Evolutionary conservation across 2,329 filamentous ascomycete genomes (phyloP).

Genomic region (Paecilomyces niveus): DNA sequence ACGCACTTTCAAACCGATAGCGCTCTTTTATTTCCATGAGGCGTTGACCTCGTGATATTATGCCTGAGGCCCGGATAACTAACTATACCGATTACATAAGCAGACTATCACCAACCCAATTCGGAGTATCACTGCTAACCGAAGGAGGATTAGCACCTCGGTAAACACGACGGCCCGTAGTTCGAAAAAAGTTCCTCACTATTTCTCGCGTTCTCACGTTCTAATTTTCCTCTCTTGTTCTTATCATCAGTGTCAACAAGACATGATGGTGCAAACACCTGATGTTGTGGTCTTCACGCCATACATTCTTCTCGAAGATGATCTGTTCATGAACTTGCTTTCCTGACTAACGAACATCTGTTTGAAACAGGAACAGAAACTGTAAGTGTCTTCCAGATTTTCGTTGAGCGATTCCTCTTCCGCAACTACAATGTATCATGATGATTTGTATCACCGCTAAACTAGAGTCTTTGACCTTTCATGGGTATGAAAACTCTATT

Average conservation of each 20-base stretch:
- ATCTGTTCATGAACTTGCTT: not conserved
- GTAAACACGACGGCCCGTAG: slow-evolving; percentile 14
- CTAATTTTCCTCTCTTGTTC: slow-evolving; percentile 11
- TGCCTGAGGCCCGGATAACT: not conserved
- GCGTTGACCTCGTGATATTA: not conserved
- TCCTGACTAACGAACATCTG: not conserved
- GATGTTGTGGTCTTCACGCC: not conserved
- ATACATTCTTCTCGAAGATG: not conserved
- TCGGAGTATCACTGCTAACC: slow-evolving; percentile 1
- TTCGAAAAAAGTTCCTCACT: slow-evolving; percentile 25
- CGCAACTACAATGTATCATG: slow-evolving; percentile 44
- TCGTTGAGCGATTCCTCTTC: slow-evolving; percentile 8
- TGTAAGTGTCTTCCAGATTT: slow-evolving; percentile 1
- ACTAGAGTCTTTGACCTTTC: slow-evolving; percentile 95
- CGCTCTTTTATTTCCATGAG: not conserved
- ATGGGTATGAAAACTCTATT: slow-evolving; percentile 75
- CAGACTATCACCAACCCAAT: not conserved
- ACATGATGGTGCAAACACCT: not conserved
- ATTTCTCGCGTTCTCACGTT: slow-evolving; percentile 8
- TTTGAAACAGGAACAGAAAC: not conserved
- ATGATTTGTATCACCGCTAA: slow-evolving; percentile 80
- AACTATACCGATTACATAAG: not conserved
- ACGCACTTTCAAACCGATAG: not conserved
- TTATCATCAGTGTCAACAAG: not conserved
- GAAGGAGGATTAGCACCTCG: slow-evolving; percentile 12